phyloP scores from a whole-genome alignment of 495 filamentous ascomycete genomes.

The Apiosordaria backusii region DNA sequence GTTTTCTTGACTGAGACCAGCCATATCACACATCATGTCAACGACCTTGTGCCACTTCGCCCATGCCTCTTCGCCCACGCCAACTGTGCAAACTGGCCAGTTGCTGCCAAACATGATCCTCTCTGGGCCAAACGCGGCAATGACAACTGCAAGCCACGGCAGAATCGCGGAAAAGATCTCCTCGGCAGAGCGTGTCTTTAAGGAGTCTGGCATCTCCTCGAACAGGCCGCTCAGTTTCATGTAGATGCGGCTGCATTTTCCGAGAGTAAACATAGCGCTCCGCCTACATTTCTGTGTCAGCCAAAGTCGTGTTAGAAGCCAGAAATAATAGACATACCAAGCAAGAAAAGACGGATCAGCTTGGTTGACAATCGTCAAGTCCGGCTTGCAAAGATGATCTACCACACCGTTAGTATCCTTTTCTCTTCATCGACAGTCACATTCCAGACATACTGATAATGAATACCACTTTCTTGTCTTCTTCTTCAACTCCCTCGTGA shows the following conservation, averaged over 20 bases:
- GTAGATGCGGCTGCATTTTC: conserved; percentile 58
- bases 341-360: conserved; percentile 57
- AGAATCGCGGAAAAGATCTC: conserved; percentile 46
- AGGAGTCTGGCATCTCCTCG: conserved; percentile 59
- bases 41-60: conserved; percentile 57
- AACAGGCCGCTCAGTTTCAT: conserved; percentile 89
- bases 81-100: conserved; percentile 82
- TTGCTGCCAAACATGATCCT: conserved; percentile 85
- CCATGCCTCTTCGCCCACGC: conserved; percentile 55
- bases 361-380: conserved; percentile 53
- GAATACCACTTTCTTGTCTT: conserved; percentile 57
- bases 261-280: conserved; percentile 55
- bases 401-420: not conserved
- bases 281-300: conserved; percentile 27
- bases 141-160: conserved; percentile 64
- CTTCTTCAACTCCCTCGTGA: conserved; percentile 51
- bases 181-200: conserved; percentile 38
- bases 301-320: not conserved
- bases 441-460: conserved; percentile 60
- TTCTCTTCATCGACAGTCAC: conserved; percentile 3
- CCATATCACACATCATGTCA: conserved; percentile 56
- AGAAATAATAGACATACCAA: conserved; percentile 29
- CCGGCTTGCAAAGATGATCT: conserved; percentile 90
- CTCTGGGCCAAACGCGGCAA: conserved; percentile 64
- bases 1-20: conserved; percentile 54